Evolutionary conservation across 176 grass and related monocot species (phyloP).

Genomic region (Juncus inflexus): DNA sequence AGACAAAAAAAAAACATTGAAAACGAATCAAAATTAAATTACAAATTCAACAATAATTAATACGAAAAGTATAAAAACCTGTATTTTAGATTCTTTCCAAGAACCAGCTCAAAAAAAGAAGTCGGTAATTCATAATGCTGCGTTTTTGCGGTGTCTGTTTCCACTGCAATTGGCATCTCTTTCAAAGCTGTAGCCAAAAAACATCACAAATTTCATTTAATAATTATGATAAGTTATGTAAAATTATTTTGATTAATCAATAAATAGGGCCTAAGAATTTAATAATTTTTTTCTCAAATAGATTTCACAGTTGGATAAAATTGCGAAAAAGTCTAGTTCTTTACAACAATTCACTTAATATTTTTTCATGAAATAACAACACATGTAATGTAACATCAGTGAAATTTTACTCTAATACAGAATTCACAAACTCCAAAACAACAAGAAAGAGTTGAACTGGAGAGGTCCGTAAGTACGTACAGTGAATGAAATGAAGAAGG

Average conservation of each 20-base stretch:
- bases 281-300: too few relatives aligned
- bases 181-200: slow-evolving; percentile 39
- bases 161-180: slow-evolving; percentile 83
- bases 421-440: neutral
- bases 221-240: too few relatives aligned
- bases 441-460: neutral
- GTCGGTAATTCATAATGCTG: slow-evolving; percentile 93
- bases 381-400: too few relatives aligned
- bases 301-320: too few relatives aligned
- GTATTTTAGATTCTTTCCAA: slow-evolving; percentile 83
- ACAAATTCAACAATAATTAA: neutral
- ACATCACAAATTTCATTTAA: too few relatives aligned
- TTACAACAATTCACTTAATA: too few relatives aligned
- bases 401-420: too few relatives aligned
- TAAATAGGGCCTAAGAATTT: too few relatives aligned
- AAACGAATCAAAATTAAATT: neutral
- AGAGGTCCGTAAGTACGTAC: slow-evolving; percentile 17
- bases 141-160: slow-evolving; percentile 71
- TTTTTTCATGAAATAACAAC: too few relatives aligned
- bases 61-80: slow-evolving; percentile 35
- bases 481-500: slow-evolving; percentile 64
- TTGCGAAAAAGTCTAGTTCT: too few relatives aligned
- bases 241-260: too few relatives aligned
- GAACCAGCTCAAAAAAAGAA: slow-evolving; percentile 81
- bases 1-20: neutral